Percentiles rank a stretch among this genome's conserved stretches.
Evolutionary conservation across 2,329 filamentous ascomycete genomes (phyloP).

Genomic region (Hypoxylon sp.): DNA sequence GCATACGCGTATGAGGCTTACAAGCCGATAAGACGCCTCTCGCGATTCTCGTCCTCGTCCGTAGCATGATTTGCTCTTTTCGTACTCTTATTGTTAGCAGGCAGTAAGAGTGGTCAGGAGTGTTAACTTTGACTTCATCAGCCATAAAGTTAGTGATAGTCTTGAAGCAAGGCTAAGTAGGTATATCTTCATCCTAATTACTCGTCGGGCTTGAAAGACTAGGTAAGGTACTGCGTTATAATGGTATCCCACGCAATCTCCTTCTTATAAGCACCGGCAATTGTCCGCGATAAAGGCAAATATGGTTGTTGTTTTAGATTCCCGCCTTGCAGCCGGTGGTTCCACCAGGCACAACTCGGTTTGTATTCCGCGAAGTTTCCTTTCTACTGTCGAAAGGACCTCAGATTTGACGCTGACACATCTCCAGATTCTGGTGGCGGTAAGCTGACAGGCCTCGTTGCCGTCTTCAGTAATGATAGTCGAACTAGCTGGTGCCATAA

Average conservation of each 20-base stretch:
- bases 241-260: not conserved
- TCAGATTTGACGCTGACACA: conserved; percentile 16
- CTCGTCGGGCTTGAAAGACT: not conserved
- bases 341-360: conserved; percentile 4
- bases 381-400: conserved; percentile 7
- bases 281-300: not conserved
- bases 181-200: not conserved
- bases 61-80: not conserved
- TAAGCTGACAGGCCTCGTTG: conserved; percentile 21
- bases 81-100: not conserved
- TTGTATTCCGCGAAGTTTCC: conserved; percentile 2
- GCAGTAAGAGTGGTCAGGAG: not conserved
- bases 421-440: conserved; percentile 12
- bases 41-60: not conserved
- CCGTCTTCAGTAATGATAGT: conserved; percentile 19
- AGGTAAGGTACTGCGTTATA: not conserved
- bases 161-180: not conserved
- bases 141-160: not conserved
- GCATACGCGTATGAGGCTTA: conserved; percentile 1
- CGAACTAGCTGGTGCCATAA: conserved; percentile 13
- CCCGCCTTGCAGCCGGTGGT: not conserved
- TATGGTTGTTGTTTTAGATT: not conserved
- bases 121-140: not conserved
- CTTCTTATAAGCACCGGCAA: not conserved
- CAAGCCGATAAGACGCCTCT: conserved; percentile 6